Evolutionary conservation across 1,284 basidiomycete genomes (phyloP).

Genomic region (Ustilago hordei): DNA sequence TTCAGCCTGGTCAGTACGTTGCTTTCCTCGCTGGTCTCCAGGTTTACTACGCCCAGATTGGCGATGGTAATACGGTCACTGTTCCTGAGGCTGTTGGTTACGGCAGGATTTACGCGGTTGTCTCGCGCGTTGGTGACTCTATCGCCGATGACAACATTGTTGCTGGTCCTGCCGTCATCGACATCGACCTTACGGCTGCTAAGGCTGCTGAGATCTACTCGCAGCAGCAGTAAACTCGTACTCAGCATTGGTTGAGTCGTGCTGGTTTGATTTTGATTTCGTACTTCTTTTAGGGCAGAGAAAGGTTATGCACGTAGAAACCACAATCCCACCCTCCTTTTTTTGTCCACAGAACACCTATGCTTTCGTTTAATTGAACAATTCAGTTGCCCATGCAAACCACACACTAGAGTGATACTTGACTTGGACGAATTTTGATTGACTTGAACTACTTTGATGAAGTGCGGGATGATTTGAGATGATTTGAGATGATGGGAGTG

Average conservation of each 20-base stretch:
- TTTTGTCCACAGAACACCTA: not conserved
- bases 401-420: not conserved
- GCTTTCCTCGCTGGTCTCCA: conserved; percentile 71
- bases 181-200: conserved; percentile 53
- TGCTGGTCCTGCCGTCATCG: conserved; percentile 73
- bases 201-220: conserved; percentile 47
- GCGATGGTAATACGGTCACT: conserved; percentile 64
- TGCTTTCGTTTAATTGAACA: conserved; percentile 8
- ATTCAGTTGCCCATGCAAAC: conserved; percentile 8
- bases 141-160: conserved; percentile 71
- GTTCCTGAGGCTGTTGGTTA: conserved; percentile 69
- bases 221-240: conserved; percentile 5
- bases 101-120: conserved; percentile 71
- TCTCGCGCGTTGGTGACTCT: conserved; percentile 66
- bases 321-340: too few relatives aligned
- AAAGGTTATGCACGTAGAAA: not conserved
- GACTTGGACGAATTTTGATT: not conserved
- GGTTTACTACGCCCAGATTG: conserved; percentile 61
- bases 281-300: conserved; percentile 9
- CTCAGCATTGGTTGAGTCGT: not conserved
- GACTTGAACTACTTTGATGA: not conserved
- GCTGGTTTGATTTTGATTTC: conserved; percentile 4
- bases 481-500: not conserved
- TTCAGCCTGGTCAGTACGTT: conserved; percentile 66
- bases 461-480: not conserved